Evolutionary conservation across 768 basidiomycete genomes (phyloP).

Genomic region (Chalciporus piperatus): DNA sequence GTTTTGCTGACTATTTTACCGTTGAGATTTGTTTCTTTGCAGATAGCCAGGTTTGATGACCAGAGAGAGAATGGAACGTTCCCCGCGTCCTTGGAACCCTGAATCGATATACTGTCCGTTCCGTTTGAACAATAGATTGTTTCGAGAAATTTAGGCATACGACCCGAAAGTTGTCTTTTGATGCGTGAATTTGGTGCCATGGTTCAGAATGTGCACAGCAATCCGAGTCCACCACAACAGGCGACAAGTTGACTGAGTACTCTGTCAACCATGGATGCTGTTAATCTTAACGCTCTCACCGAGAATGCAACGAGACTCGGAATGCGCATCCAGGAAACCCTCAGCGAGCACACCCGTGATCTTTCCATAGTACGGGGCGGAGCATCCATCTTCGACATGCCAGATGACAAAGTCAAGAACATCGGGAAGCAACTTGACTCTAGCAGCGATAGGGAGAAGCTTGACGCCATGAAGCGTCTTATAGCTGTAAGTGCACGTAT

Average conservation of each 20-base stretch:
- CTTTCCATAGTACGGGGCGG: conserved; percentile 55
- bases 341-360: conserved; percentile 79
- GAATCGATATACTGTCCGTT: conserved; percentile 20
- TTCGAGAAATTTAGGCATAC: neutral
- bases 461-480: conserved; percentile 93
- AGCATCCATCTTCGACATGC: conserved; percentile 58
- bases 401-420: conserved; percentile 81
- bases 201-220: no score
- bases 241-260: neutral
- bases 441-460: conserved; percentile 82
- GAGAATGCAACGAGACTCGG: conserved; percentile 85
- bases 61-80: conserved; percentile 92
- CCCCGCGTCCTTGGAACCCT: conserved; percentile 86
- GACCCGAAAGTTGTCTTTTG: neutral
- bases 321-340: conserved; percentile 77
- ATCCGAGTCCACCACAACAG: no score
- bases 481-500: conserved; percentile 67
- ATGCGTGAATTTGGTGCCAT: neutral
- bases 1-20: neutral
- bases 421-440: conserved; percentile 87
- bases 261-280: conserved; percentile 29
- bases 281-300: conserved; percentile 45
- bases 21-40: conserved; percentile 3
- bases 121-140: neutral
- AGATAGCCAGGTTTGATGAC: conserved; percentile 91